These are phyloP conservation scores for Cryptococcus hybrid DNA, from an alignment of 1,284 basidiomycete genomes.

Conservation along the genomic window DNA sequence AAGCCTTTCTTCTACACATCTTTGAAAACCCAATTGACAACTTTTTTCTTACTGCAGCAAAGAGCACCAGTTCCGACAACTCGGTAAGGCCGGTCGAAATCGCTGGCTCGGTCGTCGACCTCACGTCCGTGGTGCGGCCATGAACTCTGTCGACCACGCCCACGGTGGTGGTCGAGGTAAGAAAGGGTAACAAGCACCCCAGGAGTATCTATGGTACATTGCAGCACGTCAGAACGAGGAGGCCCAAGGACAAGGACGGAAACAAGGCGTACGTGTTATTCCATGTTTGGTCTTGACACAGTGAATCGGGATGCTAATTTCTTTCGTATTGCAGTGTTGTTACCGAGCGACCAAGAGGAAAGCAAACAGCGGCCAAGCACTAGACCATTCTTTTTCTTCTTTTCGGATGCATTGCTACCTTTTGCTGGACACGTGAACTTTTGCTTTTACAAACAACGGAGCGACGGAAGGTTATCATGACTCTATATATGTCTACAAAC, in stretches of 20 bases:
- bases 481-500: neutral
- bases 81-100: constrained; percentile 89
- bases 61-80: constrained; percentile 76
- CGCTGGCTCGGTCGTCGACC: constrained; percentile 88
- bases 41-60: constrained; percentile 47
- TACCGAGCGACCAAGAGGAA: constrained; percentile 21
- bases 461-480: neutral
- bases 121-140: constrained; percentile 91
- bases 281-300: neutral
- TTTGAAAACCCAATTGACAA: no score
- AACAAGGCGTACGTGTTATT: constrained; percentile 69
- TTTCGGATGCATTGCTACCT: neutral
- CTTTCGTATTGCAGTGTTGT: constrained; percentile 12
- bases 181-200: constrained; percentile 93
- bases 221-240: constrained; percentile 88
- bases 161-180: constrained; percentile 95
- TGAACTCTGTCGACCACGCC: constrained; percentile 98
- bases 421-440: no score
- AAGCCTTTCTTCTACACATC: constrained; percentile 13
- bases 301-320: neutral
- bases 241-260: constrained; percentile 84
- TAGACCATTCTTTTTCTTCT: neutral
- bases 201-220: constrained; percentile 89
- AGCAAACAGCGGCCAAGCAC: constrained; percentile 19
- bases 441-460: neutral